Evolutionary conservation across 78 protist species (phyloP).

Genomic region (Parvularia atlantis): DNA sequence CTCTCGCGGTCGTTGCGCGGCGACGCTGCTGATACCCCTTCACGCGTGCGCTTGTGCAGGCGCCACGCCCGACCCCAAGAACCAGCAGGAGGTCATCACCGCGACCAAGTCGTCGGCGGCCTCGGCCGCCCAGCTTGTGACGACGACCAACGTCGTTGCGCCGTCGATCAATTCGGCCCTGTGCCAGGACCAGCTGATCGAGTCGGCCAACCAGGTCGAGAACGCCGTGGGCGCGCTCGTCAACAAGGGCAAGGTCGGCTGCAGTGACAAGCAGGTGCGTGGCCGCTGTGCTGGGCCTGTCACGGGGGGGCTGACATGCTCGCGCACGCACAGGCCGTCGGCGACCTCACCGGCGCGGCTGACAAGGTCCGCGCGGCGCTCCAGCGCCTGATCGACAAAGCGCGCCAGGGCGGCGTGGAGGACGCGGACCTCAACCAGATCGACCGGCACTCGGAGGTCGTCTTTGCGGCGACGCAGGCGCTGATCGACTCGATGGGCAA

Average conservation of each 20-base stretch:
- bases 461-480: background rate
- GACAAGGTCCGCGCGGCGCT: too few relatives aligned
- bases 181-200: conserved; percentile 17
- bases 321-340: too few relatives aligned
- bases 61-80: background rate
- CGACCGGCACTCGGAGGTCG: background rate
- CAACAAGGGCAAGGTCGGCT: background rate
- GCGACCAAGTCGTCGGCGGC: background rate
- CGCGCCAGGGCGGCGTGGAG: too few relatives aligned
- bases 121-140: conserved; percentile 7
- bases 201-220: background rate
- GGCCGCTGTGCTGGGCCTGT: too few relatives aligned
- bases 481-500: background rate
- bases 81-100: conserved; percentile 1
- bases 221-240: background rate
- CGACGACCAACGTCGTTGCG: background rate
- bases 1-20: too few relatives aligned
- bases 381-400: too few relatives aligned
- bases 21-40: too few relatives aligned
- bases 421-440: too few relatives aligned
- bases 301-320: too few relatives aligned
- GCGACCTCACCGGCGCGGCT: too few relatives aligned
- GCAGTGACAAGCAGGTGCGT: too few relatives aligned
- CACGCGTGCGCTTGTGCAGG: too few relatives aligned
- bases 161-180: conserved; percentile 2